Conservation (phyloP, 805 yeast species). For the Yamadazyma endophytica region DNA sequence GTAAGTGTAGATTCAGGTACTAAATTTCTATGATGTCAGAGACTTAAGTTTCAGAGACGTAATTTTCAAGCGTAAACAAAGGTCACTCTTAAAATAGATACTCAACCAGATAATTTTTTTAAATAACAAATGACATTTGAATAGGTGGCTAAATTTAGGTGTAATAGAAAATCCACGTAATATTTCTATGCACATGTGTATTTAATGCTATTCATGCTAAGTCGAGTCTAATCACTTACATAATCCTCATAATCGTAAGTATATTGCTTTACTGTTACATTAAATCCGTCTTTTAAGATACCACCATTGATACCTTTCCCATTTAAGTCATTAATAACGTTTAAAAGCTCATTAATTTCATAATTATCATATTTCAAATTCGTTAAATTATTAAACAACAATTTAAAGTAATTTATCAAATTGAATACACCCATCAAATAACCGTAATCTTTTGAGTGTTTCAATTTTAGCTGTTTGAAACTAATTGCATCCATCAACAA, state of each 20-base stretch:
- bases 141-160: too few relatives aligned
- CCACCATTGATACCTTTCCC: conserved; percentile 10
- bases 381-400: conserved; percentile 51
- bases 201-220: too few relatives aligned
- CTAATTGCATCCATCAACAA: conserved; percentile 1
- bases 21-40: too few relatives aligned
- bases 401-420: conserved; percentile 61
- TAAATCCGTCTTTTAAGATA: neutral
- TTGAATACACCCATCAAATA: conserved; percentile 77
- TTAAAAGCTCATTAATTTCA: too few relatives aligned
- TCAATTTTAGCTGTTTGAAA: neutral
- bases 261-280: too few relatives aligned
- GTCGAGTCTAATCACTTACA: conserved; percentile 6
- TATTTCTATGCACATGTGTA: too few relatives aligned
- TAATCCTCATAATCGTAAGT: conserved; percentile 7
- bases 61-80: conserved; percentile 1
- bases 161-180: too few relatives aligned
- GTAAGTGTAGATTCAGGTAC: too few relatives aligned
- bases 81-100: conserved; percentile 2
- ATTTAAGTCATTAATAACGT: conserved; percentile 4
- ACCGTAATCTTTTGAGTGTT: conserved; percentile 55
- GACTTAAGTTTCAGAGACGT: too few relatives aligned
- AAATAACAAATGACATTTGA: too few relatives aligned
- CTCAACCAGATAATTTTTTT: conserved; percentile 1
- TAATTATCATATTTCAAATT: neutral